Evolutionary conservation across 2,329 filamentous ascomycete genomes (phyloP).

Genomic region (Botrytis medusae): DNA sequence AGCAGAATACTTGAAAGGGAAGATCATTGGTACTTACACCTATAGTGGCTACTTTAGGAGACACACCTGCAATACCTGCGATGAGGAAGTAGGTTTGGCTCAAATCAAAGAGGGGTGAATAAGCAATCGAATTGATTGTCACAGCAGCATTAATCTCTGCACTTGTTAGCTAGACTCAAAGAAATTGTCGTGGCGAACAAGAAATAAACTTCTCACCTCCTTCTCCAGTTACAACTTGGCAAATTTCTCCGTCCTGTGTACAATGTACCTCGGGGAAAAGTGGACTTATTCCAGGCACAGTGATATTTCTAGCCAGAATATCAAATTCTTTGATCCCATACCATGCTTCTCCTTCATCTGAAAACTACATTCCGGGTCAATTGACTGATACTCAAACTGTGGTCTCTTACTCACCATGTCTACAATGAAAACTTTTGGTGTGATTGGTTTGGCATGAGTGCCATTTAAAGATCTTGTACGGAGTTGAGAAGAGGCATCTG

Average conservation of each 20-base stretch:
- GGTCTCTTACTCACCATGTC: not conserved
- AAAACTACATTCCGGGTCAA: conserved; percentile 3
- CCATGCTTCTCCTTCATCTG: conserved; percentile 46
- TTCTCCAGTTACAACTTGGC: conserved; percentile 50
- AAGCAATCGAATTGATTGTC: conserved; percentile 59
- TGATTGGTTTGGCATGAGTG: not conserved
- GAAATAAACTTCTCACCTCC: not conserved
- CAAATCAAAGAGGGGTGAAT: conserved; percentile 63
- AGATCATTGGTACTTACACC: conserved; percentile 38
- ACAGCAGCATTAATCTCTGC: conserved; percentile 62
- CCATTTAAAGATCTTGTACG: not conserved
- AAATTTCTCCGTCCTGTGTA: conserved; percentile 56
- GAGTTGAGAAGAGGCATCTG: not conserved
- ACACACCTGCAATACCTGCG: conserved; percentile 71
- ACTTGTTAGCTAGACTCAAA: not conserved
- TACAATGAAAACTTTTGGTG: conserved; percentile 35
- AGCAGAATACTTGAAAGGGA: not conserved
- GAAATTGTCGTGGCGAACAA: not conserved
- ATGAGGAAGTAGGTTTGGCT: conserved; percentile 67
- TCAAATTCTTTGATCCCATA: conserved; percentile 47
- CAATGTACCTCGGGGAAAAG: conserved; percentile 62
- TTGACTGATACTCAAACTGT: not conserved
- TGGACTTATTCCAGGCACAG: conserved; percentile 60
- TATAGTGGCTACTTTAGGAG: conserved; percentile 63
- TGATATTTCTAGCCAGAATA: conserved; percentile 56